Percentiles rank a stretch among this genome's conserved stretches.
Conservation (phyloP, 768 basidiomycete species). For the Podaxis pistillaris region DNA sequence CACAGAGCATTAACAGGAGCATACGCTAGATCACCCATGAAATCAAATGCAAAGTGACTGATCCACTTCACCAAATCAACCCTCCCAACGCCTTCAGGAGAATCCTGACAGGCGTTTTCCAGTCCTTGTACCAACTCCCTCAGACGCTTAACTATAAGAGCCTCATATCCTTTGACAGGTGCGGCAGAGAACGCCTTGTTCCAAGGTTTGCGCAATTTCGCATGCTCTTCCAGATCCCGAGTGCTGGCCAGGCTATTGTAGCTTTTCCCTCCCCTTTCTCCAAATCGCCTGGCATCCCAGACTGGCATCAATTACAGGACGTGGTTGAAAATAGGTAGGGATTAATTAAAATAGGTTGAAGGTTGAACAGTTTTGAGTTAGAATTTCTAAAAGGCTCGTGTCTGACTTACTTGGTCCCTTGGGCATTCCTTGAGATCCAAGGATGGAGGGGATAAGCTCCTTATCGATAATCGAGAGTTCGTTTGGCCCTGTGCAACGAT, state of each 20-base stretch:
- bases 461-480: constrained; percentile 47
- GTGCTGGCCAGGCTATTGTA: constrained; percentile 22
- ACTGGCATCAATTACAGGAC: constrained; percentile 23
- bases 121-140: constrained; percentile 31
- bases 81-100: constrained; percentile 15
- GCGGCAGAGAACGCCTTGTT: constrained; percentile 37
- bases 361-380: background rate
- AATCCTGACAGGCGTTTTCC: constrained; percentile 17
- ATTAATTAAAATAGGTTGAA: background rate
- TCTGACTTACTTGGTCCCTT: constrained; percentile 48
- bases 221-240: constrained; percentile 31
- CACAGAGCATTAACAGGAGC: constrained; percentile 8
- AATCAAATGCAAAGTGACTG: constrained; percentile 28
- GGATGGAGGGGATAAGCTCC: constrained; percentile 37
- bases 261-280: constrained; percentile 21
- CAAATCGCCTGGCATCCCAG: constrained; percentile 40
- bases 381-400: background rate
- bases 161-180: constrained; percentile 39
- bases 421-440: constrained; percentile 48
- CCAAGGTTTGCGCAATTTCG: constrained; percentile 41
- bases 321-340: background rate
- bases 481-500: constrained; percentile 41
- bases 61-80: constrained; percentile 17
- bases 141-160: constrained; percentile 27
- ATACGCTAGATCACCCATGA: constrained; percentile 39